A percentile compares a stretch with the other conserved stretches of the same genome.
phyloP scores from a whole-genome alignment of 768 basidiomycete species.

The Paxillus involutus region DNA sequence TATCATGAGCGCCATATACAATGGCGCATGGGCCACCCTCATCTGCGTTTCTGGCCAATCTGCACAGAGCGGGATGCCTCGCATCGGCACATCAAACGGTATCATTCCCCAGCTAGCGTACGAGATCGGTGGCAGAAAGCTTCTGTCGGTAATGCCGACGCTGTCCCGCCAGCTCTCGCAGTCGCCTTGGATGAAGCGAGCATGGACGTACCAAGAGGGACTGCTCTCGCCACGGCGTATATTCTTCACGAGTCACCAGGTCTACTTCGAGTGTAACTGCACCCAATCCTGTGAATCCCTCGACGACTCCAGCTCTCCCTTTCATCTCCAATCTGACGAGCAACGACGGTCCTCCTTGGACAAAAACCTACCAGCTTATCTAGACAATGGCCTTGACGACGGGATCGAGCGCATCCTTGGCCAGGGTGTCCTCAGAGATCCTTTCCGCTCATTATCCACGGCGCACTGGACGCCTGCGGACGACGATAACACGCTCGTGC shows the following conservation, averaged over 20 bases:
- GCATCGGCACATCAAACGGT: conserved; percentile 6
- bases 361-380: not conserved
- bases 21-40: conserved; percentile 12
- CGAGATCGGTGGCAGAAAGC: conserved; percentile 2
- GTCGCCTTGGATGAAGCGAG: conserved; percentile 13
- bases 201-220: conserved; percentile 20
- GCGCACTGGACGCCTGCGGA: not conserved
- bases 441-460: conserved; percentile 4
- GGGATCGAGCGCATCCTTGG: not conserved
- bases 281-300: conserved; percentile 12
- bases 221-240: conserved; percentile 14
- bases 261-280: conserved; percentile 18
- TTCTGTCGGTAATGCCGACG: conserved; percentile 11
- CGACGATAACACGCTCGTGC: not conserved
- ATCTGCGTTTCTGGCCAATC: conserved; percentile 6
- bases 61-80: conserved; percentile 12
- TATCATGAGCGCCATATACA: conserved; percentile 18
- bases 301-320: conserved; percentile 10
- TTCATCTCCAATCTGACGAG: conserved; percentile 9
- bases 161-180: not conserved
- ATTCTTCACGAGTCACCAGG: conserved; percentile 20
- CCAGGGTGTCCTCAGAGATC: conserved; percentile 6
- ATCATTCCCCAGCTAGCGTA: conserved; percentile 10
- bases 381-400: not conserved
- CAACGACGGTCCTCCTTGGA: not conserved